These are phyloP conservation scores for Lentinula guzmanii DNA, from an alignment of 768 basidiomycete genomes.

Conservation along the genomic window DNA sequence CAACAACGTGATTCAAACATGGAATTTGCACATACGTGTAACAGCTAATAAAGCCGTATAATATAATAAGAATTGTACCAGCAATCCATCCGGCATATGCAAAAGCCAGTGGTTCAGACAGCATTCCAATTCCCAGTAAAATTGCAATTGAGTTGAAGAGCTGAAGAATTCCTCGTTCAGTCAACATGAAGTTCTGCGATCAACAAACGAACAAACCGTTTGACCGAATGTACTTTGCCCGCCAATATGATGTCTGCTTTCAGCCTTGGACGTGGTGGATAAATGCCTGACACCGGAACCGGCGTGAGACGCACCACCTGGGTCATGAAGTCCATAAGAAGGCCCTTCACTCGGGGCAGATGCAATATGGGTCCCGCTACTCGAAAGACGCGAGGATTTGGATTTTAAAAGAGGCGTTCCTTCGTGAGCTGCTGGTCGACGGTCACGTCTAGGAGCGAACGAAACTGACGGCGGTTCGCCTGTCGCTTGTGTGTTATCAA, in stretches of 20 bases:
- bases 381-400: conserved; percentile 27
- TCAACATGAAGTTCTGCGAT: neutral
- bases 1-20: neutral
- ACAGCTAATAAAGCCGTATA: conserved; percentile 77
- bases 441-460: conserved; percentile 12
- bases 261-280: conserved; percentile 26
- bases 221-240: conserved; percentile 72
- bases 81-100: conserved; percentile 86
- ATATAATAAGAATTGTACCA: conserved; percentile 68
- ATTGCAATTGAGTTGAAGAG: conserved; percentile 89
- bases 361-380: neutral
- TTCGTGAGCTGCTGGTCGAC: conserved; percentile 13
- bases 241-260: conserved; percentile 24
- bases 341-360: conserved; percentile 4
- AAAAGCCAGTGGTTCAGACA: conserved; percentile 88
- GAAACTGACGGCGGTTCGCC: neutral
- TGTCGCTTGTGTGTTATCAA: conserved; percentile 9
- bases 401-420: conserved; percentile 35
- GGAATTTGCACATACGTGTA: conserved; percentile 65
- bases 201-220: conserved; percentile 39
- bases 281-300: conserved; percentile 19
- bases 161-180: conserved; percentile 27
- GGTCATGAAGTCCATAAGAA: neutral
- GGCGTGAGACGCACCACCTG: conserved; percentile 6
- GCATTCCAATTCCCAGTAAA: conserved; percentile 81